Evolutionary conservation across 75 land plant species (phyloP).

Genomic region (Adiantum capillusveneris): DNA sequence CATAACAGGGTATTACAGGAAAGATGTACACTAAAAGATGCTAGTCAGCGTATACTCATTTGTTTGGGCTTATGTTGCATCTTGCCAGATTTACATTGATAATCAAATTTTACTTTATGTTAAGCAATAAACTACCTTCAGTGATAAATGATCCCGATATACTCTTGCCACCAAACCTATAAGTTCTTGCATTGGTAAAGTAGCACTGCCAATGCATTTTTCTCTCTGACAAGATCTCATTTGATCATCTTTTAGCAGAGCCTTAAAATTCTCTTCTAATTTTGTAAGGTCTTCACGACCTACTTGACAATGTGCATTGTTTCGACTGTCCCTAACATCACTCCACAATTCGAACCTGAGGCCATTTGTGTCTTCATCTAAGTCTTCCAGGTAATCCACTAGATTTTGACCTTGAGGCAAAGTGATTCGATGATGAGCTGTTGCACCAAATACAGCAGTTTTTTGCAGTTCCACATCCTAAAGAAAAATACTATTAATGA

Average conservation of each 20-base stretch:
- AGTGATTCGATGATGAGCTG: conserved; percentile 1
- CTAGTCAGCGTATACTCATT: too few relatives aligned
- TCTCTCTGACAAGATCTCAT: not conserved
- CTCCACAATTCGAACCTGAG: not conserved
- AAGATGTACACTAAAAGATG: too few relatives aligned
- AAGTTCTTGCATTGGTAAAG: conserved; percentile 1
- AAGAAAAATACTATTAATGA: too few relatives aligned
- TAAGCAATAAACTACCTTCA: conserved; percentile 1
- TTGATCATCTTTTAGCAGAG: too few relatives aligned
- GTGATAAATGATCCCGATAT: not conserved
- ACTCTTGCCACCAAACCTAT: not conserved
- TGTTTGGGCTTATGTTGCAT: too few relatives aligned
- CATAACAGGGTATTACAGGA: too few relatives aligned
- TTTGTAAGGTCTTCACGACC: not conserved
- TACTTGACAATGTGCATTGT: not conserved
- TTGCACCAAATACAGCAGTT: conserved; percentile 5
- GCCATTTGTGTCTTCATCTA: not conserved
- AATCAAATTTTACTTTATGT: not conserved
- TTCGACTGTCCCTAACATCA: not conserved
- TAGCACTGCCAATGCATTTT: not conserved
- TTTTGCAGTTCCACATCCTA: conserved; percentile 2
- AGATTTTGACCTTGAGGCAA: conserved; percentile 3
- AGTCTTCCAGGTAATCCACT: not conserved
- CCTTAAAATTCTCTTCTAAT: not conserved
- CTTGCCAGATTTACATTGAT: too few relatives aligned